Conservation (phyloP, 805 yeast species). For the Candida palmyrensis region DNA sequence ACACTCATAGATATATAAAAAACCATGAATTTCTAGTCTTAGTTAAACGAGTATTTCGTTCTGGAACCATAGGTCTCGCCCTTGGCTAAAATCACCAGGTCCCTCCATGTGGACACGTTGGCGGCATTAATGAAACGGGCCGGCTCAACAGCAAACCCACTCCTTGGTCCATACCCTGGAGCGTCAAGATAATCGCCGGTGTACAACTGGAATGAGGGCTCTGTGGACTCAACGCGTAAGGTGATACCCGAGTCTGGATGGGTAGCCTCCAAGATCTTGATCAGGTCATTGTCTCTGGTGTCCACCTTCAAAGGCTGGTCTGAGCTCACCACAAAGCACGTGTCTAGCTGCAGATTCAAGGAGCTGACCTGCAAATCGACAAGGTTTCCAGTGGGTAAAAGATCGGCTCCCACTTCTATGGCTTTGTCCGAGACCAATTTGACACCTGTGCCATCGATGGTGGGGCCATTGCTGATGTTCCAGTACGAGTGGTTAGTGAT, state of each 20-base stretch:
- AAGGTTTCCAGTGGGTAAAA: conserved; percentile 44
- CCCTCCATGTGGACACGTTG: conserved; percentile 41
- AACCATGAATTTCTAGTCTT: no score
- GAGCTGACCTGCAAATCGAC: conserved; percentile 17
- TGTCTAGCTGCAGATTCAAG: conserved; percentile 31
- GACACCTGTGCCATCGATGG: conserved; percentile 28
- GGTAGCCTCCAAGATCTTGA: conserved; percentile 36
- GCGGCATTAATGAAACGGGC: conserved; percentile 54
- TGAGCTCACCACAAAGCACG: conserved; percentile 44
- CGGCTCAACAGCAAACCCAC: conserved; percentile 63
- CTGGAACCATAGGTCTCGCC: conserved; percentile 52
- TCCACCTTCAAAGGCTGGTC: conserved; percentile 31
- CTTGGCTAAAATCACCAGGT: conserved; percentile 41
- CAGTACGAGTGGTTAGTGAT: conserved; percentile 64
- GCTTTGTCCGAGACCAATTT: conserved; percentile 32
- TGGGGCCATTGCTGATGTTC: conserved; percentile 30
- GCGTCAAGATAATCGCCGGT: conserved; percentile 51
- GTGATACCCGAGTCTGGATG: conserved; percentile 40
- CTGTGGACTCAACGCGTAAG: conserved; percentile 48
- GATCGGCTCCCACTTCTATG: conserved; percentile 37
- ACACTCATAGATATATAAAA: no score
- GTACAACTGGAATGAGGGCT: conserved; percentile 62
- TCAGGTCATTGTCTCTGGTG: conserved; percentile 38
- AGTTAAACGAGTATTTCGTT: conserved; percentile 23
- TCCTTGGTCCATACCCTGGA: conserved; percentile 30